Conservation (phyloP, 352 stramenopile genomes). For the Phytophthora kernoviae region DNA sequence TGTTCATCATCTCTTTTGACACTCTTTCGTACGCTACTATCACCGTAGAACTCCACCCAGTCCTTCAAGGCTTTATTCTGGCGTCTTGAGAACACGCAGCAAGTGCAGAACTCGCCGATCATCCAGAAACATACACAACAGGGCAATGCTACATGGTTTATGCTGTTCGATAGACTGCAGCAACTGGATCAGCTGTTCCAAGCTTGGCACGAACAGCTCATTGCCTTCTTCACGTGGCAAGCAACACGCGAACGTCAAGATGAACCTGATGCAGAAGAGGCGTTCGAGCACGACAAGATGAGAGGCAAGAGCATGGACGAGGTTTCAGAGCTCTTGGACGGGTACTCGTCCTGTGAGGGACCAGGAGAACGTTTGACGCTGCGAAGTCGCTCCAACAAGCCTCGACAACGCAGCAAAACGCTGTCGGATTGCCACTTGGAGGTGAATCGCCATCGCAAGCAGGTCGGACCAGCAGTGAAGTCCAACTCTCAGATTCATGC, state of each 20-base stretch:
- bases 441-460: conserved; percentile 19
- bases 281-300: not conserved
- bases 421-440: conserved; percentile 27
- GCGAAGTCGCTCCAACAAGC: conserved; percentile 8
- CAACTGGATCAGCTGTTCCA: conserved; percentile 35
- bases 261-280: conserved; percentile 15
- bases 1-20: too few relatives aligned
- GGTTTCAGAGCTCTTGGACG: conserved; percentile 11
- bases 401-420: conserved; percentile 22
- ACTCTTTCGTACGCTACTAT: too few relatives aligned
- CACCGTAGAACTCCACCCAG: conserved; percentile 26
- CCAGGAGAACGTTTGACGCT: conserved; percentile 23
- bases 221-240: conserved; percentile 14
- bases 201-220: conserved; percentile 31
- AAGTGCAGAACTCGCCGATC: conserved; percentile 17
- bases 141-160: conserved; percentile 7
- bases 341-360: conserved; percentile 21
- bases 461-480: conserved; percentile 3
- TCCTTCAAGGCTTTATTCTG: conserved; percentile 29
- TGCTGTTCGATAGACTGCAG: conserved; percentile 30
- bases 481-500: conserved; percentile 5
- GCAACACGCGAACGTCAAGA: conserved; percentile 1
- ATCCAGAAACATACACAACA: conserved; percentile 14
- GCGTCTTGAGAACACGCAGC: conserved; percentile 15
- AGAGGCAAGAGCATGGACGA: conserved; percentile 18